A percentile compares a stretch with the other conserved stretches of the same genome.
Evolutionary conservation across 176 grass and related monocot genomes (phyloP).

Genomic region (Dendrocalamus sinicus): DNA sequence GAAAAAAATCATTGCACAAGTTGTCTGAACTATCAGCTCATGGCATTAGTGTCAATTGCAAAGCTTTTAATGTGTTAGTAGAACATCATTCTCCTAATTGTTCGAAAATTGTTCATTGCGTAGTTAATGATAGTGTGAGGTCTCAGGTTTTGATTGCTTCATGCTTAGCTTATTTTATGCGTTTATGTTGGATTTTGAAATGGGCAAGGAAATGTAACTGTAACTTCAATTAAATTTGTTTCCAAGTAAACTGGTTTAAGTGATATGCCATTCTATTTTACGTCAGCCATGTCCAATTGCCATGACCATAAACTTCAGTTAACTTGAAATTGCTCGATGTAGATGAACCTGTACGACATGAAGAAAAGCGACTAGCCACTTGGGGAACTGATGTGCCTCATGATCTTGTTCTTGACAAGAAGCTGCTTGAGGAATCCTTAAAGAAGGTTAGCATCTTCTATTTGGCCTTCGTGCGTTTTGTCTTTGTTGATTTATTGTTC

Average conservation of each 20-base stretch:
- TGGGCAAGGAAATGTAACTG: background rate
- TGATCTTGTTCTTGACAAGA: conserved; percentile 85
- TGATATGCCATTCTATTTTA: background rate
- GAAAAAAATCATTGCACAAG: background rate
- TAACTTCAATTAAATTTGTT: background rate
- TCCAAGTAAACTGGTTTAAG: background rate
- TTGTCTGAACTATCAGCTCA: conserved; percentile 1
- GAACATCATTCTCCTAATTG: background rate
- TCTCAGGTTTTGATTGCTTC: background rate
- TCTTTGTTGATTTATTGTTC: background rate
- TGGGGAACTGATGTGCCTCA: conserved; percentile 94
- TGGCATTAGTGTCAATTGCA: background rate
- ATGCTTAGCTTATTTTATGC: background rate
- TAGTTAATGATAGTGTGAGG: background rate
- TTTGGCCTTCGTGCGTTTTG: background rate
- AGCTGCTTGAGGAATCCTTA: conserved; percentile 75
- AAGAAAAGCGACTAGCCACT: conserved; percentile 82
- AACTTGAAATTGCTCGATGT: conserved; percentile 32
- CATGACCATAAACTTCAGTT: background rate
- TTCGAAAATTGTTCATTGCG: conserved; percentile 1
- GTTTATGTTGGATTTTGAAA: background rate
- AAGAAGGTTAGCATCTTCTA: conserved; percentile 71
- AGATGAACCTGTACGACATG: conserved; percentile 64
- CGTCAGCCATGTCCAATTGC: background rate
- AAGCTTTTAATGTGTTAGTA: background rate